These are phyloP conservation scores for Scheffersomyces quercinus DNA, from an alignment of 1,139 yeast genomes.

Conservation along the genomic window DNA sequence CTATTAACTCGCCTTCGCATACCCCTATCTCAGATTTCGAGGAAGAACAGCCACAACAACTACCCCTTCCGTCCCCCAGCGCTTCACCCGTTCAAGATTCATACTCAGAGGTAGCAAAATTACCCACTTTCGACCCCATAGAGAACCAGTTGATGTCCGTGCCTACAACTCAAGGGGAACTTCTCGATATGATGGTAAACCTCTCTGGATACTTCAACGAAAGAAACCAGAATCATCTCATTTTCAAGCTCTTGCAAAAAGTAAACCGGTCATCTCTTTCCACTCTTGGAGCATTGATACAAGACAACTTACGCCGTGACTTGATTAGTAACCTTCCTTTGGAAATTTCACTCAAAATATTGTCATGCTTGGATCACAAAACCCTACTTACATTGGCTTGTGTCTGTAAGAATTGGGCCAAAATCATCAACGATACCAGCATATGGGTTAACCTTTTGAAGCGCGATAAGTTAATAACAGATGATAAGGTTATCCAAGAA, in stretches of 20 bases:
- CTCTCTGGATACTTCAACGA: conserved; percentile 39
- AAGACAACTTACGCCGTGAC: conserved; percentile 69
- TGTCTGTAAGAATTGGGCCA: conserved; percentile 73
- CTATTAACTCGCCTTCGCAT: conserved; percentile 33
- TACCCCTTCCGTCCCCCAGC: conserved; percentile 68
- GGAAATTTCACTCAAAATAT: conserved; percentile 73
- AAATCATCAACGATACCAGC: conserved; percentile 56
- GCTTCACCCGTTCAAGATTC: conserved; percentile 60
- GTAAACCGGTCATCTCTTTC: conserved; percentile 71
- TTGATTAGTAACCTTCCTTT: conserved; percentile 68
- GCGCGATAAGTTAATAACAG: conserved; percentile 53
- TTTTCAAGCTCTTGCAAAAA: conserved; percentile 65
- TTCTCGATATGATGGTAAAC: conserved; percentile 36
- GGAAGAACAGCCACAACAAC: conserved; percentile 34
- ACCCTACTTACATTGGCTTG: conserved; percentile 63
- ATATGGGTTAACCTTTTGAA: conserved; percentile 61
- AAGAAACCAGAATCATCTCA: conserved; percentile 43
- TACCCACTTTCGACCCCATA: conserved; percentile 17
- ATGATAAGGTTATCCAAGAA: conserved; percentile 32
- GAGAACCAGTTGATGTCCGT: conserved; percentile 26
- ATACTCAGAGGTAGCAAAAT: conserved; percentile 15
- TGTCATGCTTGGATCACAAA: conserved; percentile 62
- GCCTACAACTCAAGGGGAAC: conserved; percentile 44
- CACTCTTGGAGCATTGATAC: conserved; percentile 59
- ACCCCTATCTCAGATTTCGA: conserved; percentile 43